Evolutionary conservation across 2,329 filamentous ascomycete species (phyloP).

Genomic region (Periconia sp.): DNA sequence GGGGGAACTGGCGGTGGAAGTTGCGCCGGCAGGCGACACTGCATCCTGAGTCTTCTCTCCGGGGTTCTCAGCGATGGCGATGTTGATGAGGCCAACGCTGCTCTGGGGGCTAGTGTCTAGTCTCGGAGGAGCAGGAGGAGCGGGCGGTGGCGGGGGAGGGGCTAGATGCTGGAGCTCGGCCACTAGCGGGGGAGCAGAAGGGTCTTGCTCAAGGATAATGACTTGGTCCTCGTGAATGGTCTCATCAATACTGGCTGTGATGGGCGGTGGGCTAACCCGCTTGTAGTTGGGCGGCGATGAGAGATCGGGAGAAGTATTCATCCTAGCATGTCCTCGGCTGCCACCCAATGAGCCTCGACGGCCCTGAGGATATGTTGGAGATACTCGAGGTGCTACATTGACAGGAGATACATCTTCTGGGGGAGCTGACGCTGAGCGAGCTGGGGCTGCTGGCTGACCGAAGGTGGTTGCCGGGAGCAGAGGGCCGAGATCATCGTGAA

Average conservation of each 20-base stretch:
- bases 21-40: constrained; percentile 20
- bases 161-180: constrained; percentile 68
- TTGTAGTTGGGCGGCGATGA: constrained; percentile 42
- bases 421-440: constrained; percentile 56
- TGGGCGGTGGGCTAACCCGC: constrained; percentile 46
- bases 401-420: constrained; percentile 48
- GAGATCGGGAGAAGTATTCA: constrained; percentile 52
- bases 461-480: constrained; percentile 57
- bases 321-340: constrained; percentile 46
- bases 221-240: constrained; percentile 54
- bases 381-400: constrained; percentile 24
- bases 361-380: constrained; percentile 31
- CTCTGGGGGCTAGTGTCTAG: constrained; percentile 27
- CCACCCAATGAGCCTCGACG: constrained; percentile 47
- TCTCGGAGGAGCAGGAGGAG: constrained; percentile 46
- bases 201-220: constrained; percentile 51
- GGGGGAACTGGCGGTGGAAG: constrained; percentile 44
- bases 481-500: constrained; percentile 53
- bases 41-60: constrained; percentile 30
- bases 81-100: constrained; percentile 51
- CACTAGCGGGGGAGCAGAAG: constrained; percentile 57
- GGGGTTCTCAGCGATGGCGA: constrained; percentile 52
- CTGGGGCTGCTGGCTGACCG: constrained; percentile 45
- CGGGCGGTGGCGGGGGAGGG: constrained; percentile 60
- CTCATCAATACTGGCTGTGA: constrained; percentile 61